phyloP scores from a whole-genome alignment of 257 asterid species.

The Fraxinus cuspidata region DNA sequence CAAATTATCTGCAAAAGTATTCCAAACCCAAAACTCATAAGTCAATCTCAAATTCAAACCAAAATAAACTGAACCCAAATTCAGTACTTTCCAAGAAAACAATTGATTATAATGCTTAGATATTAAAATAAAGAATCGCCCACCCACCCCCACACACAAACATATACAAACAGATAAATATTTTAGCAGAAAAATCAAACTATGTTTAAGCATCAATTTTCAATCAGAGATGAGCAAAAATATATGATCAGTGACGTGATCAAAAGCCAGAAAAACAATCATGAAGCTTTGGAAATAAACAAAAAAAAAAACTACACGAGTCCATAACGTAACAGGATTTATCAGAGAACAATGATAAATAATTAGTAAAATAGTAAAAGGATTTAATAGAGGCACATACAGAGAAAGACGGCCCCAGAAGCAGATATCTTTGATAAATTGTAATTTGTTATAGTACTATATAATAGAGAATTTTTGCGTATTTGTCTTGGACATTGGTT shows the following conservation, averaged over 20 bases:
- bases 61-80: slow-evolving; percentile 11
- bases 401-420: slow-evolving; percentile 11
- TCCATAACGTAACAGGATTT: neutral
- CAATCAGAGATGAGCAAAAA: slow-evolving; percentile 1
- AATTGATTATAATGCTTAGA: neutral
- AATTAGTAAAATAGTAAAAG: neutral
- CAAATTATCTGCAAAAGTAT: slow-evolving; percentile 13
- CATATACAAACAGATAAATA: slow-evolving; percentile 1
- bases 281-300: slow-evolving; percentile 9
- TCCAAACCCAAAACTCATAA: slow-evolving; percentile 6
- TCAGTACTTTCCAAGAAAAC: neutral
- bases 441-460: neutral
- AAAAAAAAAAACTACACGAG: neutral
- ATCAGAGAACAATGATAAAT: neutral
- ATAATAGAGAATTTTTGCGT: neutral
- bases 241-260: neutral
- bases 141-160: neutral
- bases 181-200: neutral
- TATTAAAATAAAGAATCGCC: neutral
- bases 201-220: neutral
- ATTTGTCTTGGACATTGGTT: slow-evolving; percentile 19
- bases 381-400: slow-evolving; percentile 24
- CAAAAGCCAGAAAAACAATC: slow-evolving; percentile 14
- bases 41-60: slow-evolving; percentile 21
- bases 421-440: slow-evolving; percentile 11